Evolutionary conservation across 768 basidiomycete genomes (phyloP).

Genomic region (Pleurotus giganteus): DNA sequence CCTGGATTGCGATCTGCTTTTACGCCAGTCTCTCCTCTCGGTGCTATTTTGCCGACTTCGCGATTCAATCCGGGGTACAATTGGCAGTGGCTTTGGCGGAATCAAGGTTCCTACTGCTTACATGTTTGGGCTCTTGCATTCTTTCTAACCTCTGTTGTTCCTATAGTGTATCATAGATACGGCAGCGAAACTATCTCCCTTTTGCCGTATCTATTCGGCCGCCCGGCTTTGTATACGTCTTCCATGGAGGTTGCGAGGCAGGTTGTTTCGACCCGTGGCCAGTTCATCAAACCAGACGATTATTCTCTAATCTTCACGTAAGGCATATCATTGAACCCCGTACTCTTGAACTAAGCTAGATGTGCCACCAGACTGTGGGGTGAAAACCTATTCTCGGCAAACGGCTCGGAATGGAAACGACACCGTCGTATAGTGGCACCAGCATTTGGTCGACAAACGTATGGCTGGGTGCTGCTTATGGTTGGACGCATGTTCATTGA

Average conservation of each 20-base stretch:
- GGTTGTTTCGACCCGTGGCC: conserved; percentile 34
- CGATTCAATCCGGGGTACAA: conserved; percentile 42
- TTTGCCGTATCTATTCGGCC: conserved; percentile 35
- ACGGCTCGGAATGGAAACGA: conserved; percentile 29
- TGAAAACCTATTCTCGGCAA: conserved; percentile 23
- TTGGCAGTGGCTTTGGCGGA: conserved; percentile 35
- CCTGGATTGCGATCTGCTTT: neutral
- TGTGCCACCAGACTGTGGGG: conserved; percentile 25
- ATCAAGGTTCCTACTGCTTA: conserved; percentile 24
- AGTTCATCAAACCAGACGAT: conserved; percentile 37
- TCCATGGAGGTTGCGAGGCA: conserved; percentile 47
- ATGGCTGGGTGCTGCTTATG: too few relatives aligned
- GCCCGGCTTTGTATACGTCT: conserved; percentile 37
- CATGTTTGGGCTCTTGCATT: neutral
- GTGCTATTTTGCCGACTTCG: conserved; percentile 33
- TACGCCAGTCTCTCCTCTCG: conserved; percentile 31
- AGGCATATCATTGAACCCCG: conserved; percentile 12
- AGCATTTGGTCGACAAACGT: too few relatives aligned
- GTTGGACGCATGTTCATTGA: too few relatives aligned
- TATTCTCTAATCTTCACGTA: conserved; percentile 30
- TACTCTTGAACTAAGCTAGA: neutral
- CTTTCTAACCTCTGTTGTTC: neutral
- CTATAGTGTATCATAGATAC: conserved; percentile 12
- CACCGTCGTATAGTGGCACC: too few relatives aligned
- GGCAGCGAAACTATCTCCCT: conserved; percentile 39